These are phyloP conservation scores for Ogataea hybrid DNA, from an alignment of 1,139 yeast species.

Conservation along the genomic window DNA sequence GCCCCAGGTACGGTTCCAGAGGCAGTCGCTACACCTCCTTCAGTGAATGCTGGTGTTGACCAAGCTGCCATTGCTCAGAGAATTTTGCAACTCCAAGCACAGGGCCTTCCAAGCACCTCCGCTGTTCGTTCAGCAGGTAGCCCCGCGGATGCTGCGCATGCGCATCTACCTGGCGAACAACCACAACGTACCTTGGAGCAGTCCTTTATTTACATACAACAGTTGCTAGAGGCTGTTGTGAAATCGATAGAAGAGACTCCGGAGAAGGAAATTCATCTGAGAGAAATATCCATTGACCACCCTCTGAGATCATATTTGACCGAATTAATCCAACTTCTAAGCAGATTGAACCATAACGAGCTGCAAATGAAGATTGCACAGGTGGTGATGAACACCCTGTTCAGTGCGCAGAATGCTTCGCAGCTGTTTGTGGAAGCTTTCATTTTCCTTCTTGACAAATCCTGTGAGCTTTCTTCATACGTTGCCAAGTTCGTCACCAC, in stretches of 20 bases:
- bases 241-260: constrained; percentile 27
- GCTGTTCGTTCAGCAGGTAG: too few species aligned
- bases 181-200: constrained; percentile 36
- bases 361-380: constrained; percentile 81
- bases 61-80: constrained; percentile 21
- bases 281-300: constrained; percentile 60
- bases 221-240: constrained; percentile 42
- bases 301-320: constrained; percentile 63
- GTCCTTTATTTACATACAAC: constrained; percentile 31
- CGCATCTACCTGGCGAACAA: constrained; percentile 27
- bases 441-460: constrained; percentile 73
- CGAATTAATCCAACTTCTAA: constrained; percentile 66
- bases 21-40: constrained; percentile 18
- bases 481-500: constrained; percentile 91
- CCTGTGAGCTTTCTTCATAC: constrained; percentile 81
- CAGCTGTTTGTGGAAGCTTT: constrained; percentile 74
- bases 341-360: constrained; percentile 58
- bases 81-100: constrained; percentile 20
- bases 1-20: constrained; percentile 11
- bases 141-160: constrained; percentile 1
- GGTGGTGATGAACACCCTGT: constrained; percentile 76
- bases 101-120: constrained; percentile 17
- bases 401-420: constrained; percentile 65
- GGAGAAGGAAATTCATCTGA: constrained; percentile 42
- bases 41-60: constrained; percentile 13